A percentile compares a stretch with the other conserved stretches of the same genome.
These are phyloP conservation scores for Triangularia setosa DNA, from an alignment of 2,329 filamentous ascomycete species.

Conservation along the genomic window DNA sequence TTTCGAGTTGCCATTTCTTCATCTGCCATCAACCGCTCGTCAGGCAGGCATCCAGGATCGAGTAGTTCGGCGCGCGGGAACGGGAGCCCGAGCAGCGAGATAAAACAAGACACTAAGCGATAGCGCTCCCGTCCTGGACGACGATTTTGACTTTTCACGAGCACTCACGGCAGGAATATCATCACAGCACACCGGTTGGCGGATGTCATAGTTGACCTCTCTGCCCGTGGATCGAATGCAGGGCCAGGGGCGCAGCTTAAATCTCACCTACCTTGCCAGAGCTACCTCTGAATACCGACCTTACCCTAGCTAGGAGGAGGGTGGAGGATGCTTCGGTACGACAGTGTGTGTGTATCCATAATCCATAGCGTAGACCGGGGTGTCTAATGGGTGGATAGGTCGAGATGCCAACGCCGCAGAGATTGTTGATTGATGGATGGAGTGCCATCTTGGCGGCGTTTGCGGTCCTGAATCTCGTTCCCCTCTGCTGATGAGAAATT, in stretches of 20 bases:
- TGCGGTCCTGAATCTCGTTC: slow-evolving; percentile 22
- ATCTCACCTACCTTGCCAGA: background rate
- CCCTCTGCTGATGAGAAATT: background rate
- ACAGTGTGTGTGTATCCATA: background rate
- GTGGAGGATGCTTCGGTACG: background rate
- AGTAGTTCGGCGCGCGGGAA: slow-evolving; percentile 7
- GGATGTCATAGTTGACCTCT: background rate
- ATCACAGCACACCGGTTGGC: background rate
- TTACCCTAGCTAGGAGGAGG: background rate
- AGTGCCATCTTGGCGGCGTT: slow-evolving; percentile 21
- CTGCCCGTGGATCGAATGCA: background rate
- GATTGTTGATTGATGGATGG: slow-evolving; percentile 17
- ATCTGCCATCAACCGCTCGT: slow-evolving; percentile 6
- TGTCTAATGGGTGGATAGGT: slow-evolving; percentile 9
- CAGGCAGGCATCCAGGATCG: background rate
- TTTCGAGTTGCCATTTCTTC: background rate
- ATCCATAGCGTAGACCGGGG: background rate
- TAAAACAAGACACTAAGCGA: background rate
- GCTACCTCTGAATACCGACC: background rate
- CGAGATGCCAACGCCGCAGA: slow-evolving; percentile 16
- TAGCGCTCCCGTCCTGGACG: background rate
- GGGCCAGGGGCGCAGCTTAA: background rate
- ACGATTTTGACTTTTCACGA: background rate
- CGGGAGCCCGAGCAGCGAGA: slow-evolving; percentile 2
- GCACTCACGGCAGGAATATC: background rate